phyloP scores from a whole-genome alignment of 805 yeast species.

The Debaryomyces hansenii region DNA sequence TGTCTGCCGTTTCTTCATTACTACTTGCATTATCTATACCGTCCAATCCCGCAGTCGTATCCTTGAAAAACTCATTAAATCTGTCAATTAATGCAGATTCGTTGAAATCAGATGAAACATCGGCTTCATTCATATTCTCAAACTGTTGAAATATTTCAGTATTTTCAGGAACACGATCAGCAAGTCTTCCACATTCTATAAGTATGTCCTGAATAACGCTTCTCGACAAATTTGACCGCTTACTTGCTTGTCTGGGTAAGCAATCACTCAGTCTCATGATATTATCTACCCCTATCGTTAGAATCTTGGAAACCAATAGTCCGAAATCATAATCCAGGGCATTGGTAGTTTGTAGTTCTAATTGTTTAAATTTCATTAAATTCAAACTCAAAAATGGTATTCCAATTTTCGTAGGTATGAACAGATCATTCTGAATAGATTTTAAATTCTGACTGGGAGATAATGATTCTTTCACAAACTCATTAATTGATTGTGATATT shows the following conservation, averaged over 20 bases:
- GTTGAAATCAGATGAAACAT: not conserved
- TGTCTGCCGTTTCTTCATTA: conserved; percentile 1
- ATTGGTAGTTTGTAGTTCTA: not conserved
- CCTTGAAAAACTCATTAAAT: conserved; percentile 7
- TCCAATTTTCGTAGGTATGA: not conserved
- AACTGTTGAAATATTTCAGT: not conserved
- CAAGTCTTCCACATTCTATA: conserved; percentile 6
- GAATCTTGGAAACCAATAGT: conserved; percentile 1
- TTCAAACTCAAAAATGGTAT: conserved; percentile 7
- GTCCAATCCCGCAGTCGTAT: conserved; percentile 7
- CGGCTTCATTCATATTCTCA: conserved; percentile 1
- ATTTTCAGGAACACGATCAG: conserved; percentile 1
- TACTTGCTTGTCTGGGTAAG: not conserved
- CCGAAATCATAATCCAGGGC: not conserved
- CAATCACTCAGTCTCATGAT: not conserved
- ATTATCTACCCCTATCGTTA: conserved; percentile 1
- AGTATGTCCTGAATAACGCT: conserved; percentile 9
- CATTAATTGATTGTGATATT: conserved; percentile 4
- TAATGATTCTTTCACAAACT: not conserved
- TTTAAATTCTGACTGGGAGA: not conserved
- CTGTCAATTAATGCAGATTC: conserved; percentile 4
- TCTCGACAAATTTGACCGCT: conserved; percentile 5
- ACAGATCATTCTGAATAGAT: not conserved
- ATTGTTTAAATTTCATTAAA: conserved; percentile 4
- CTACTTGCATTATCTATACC: conserved; percentile 6